Evolutionary conservation across 2,329 filamentous ascomycete species (phyloP).

Genomic region (Domatiomyces globalis): DNA sequence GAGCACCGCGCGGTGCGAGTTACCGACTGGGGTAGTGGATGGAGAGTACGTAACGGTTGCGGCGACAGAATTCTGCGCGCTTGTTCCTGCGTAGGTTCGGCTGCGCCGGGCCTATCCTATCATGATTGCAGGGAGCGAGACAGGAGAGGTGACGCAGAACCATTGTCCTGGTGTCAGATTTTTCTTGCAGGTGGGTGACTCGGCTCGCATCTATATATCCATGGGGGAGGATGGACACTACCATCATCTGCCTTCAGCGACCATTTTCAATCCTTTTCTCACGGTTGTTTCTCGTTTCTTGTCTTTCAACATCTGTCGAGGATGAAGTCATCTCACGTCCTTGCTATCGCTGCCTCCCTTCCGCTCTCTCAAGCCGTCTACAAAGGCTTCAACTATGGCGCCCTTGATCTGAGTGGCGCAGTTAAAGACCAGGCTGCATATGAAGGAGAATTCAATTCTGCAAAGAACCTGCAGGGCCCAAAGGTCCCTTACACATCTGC

Average conservation of each 20-base stretch:
- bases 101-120: background rate
- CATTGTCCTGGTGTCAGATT: no score
- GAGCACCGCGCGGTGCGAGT: background rate
- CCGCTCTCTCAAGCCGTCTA: conserved; percentile 20
- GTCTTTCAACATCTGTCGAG: background rate
- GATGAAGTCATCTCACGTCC: conserved; percentile 22
- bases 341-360: conserved; percentile 21
- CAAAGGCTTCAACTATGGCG: conserved; percentile 37
- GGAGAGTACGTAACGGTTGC: background rate
- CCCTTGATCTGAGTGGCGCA: conserved; percentile 27
- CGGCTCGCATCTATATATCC: no score
- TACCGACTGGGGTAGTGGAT: no score
- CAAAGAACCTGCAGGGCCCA: conserved; percentile 28
- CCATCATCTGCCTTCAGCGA: no score
- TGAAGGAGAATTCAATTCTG: conserved; percentile 32
- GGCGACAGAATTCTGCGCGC: background rate
- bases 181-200: no score
- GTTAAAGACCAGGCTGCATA: conserved; percentile 31
- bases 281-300: background rate
- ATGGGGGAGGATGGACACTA: no score
- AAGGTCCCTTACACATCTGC: conserved; percentile 31
- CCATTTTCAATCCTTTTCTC: background rate
- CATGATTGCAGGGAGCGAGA: no score
- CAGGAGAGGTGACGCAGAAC: no score
- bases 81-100: background rate